A percentile compares a stretch with the other conserved stretches of the same genome.
phyloP scores from a whole-genome alignment of 2,329 filamentous ascomycete species.

The Fusarium dimerum region DNA sequence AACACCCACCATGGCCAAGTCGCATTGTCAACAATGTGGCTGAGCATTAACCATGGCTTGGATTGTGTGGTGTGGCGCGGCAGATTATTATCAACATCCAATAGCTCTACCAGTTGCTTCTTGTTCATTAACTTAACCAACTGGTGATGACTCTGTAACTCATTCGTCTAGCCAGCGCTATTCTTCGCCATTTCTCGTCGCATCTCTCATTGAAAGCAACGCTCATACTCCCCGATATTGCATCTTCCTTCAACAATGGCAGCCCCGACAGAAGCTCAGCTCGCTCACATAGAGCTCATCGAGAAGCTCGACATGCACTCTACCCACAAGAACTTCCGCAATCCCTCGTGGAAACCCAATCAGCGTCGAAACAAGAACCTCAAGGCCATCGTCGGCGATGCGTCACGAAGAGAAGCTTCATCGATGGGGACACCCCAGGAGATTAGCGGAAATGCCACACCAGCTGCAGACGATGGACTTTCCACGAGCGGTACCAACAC shows the following conservation, averaged over 20 bases:
- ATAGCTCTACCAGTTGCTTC: background rate
- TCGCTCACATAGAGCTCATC: slow-evolving; percentile 82
- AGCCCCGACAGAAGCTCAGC: slow-evolving; percentile 69
- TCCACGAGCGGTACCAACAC: slow-evolving; percentile 61
- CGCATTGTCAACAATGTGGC: background rate
- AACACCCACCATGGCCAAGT: background rate
- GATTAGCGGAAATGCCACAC: slow-evolving; percentile 73
- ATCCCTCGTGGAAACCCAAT: slow-evolving; percentile 85
- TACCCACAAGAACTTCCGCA: slow-evolving; percentile 87
- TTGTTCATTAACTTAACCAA: slow-evolving; percentile 8
- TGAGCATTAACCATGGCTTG: background rate
- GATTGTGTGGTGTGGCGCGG: slow-evolving; percentile 34
- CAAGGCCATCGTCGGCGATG: slow-evolving; percentile 92
- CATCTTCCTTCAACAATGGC: slow-evolving; percentile 41
- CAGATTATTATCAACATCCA: slow-evolving; percentile 32
- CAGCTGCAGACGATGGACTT: slow-evolving; percentile 49
- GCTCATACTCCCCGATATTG: background rate
- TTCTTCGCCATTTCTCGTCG: background rate
- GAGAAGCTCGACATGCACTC: slow-evolving; percentile 90
- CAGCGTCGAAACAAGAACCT: slow-evolving; percentile 98
- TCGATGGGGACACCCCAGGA: slow-evolving; percentile 78
- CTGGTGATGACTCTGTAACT: slow-evolving; percentile 9
- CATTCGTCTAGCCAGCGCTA: background rate
- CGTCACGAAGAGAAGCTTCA: slow-evolving; percentile 85
- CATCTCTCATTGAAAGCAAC: background rate